Evolutionary conservation across 108 stramenopile genomes (phyloP).

Genomic region (Skeletonema menzelii): DNA sequence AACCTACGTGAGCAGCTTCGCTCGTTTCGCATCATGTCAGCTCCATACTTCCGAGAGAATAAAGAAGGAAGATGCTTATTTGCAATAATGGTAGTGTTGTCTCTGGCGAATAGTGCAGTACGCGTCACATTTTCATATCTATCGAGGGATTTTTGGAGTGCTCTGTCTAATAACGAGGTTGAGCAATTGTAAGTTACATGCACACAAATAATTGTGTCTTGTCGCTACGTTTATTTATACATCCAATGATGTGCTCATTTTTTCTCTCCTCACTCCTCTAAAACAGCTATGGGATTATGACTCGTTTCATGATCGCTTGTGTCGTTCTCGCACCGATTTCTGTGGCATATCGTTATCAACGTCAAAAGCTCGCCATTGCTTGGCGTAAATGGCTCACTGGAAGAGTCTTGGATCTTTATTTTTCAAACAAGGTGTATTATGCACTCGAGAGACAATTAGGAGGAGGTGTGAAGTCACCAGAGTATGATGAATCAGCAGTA

Average conservation of each 20-base stretch:
- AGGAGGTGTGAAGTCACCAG: background rate
- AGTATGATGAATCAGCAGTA: background rate
- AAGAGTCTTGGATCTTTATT: slow-evolving; percentile 56
- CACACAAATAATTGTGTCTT: background rate
- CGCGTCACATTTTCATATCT: slow-evolving; percentile 79
- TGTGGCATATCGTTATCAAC: slow-evolving; percentile 70
- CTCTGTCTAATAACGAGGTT: slow-evolving; percentile 60
- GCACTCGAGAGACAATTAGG: slow-evolving; percentile 36
- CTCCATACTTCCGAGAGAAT: slow-evolving; percentile 54
- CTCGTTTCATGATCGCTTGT: slow-evolving; percentile 54
- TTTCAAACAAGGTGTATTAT: slow-evolving; percentile 62
- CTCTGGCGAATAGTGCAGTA: slow-evolving; percentile 68
- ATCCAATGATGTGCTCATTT: no score
- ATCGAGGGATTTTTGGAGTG: slow-evolving; percentile 79
- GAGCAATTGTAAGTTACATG: slow-evolving; percentile 47
- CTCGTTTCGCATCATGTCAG: slow-evolving; percentile 48
- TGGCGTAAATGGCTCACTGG: slow-evolving; percentile 90
- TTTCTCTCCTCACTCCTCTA: background rate
- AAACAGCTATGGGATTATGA: slow-evolving; percentile 41
- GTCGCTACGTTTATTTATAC: no score
- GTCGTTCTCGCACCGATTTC: slow-evolving; percentile 67
- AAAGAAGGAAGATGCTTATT: slow-evolving; percentile 43
- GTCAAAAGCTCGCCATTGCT: slow-evolving; percentile 52
- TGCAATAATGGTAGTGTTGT: slow-evolving; percentile 53
- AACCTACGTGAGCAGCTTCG: slow-evolving; percentile 23